phyloP scores from a whole-genome alignment of 139 green algal genomes.

The Cymbomonas tetramitiformis region DNA sequence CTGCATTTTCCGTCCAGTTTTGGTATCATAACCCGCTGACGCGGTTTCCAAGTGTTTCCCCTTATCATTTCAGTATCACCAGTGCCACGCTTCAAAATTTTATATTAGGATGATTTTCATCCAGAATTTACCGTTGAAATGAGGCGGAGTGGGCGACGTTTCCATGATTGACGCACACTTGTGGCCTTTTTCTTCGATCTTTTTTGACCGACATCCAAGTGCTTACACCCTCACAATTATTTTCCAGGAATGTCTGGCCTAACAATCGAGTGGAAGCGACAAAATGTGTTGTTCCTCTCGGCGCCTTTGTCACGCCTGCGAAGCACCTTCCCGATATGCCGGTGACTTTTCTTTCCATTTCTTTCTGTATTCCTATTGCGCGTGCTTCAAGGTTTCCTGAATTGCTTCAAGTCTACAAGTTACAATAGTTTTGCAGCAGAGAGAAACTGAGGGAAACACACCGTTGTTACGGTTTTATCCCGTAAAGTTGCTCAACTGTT shows the following conservation, averaged over 20 bases:
- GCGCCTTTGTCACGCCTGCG: slow-evolving; percentile 72
- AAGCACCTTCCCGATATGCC: slow-evolving; percentile 63
- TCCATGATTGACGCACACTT: background rate
- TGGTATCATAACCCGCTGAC: too few species aligned
- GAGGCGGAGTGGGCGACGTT: background rate
- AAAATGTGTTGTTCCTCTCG: slow-evolving; percentile 89
- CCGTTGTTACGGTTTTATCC: too few species aligned
- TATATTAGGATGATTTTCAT: too few species aligned
- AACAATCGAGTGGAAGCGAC: slow-evolving; percentile 77
- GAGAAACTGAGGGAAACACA: too few species aligned
- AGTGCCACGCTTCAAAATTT: background rate
- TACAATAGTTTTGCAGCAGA: slow-evolving; percentile 17
- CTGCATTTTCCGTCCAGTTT: too few species aligned
- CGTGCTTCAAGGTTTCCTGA: background rate
- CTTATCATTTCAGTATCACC: background rate
- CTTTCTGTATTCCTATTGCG: background rate
- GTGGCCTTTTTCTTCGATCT: background rate
- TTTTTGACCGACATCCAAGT: background rate
- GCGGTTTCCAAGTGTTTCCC: too few species aligned
- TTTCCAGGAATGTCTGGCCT: slow-evolving; percentile 94
- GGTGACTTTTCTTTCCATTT: slow-evolving; percentile 28
- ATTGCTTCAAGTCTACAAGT: slow-evolving; percentile 2
- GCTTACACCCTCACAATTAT: too few species aligned
- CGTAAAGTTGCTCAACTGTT: too few species aligned
- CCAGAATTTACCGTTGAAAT: too few species aligned